A percentile compares a stretch with the other conserved stretches of the same genome.
Conservation (phyloP, 2,329 filamentous ascomycete genomes). For the Talaromyces atroroseus region DNA sequence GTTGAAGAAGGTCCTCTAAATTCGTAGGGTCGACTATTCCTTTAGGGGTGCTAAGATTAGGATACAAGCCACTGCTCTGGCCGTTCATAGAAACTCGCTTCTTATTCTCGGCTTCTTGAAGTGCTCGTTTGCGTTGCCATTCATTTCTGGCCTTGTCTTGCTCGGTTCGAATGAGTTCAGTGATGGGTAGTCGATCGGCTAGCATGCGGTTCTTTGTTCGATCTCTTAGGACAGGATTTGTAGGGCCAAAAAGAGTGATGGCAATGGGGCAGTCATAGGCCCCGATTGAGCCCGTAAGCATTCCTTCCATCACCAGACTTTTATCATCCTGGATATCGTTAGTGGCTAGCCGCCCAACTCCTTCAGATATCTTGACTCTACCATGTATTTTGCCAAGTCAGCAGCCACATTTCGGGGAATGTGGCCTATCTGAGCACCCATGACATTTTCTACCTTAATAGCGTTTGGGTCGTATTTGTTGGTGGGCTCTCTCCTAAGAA, state of each 20-base stretch:
- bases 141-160: constrained; percentile 44
- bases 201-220: constrained; percentile 59
- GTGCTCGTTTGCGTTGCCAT: constrained; percentile 44
- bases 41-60: constrained; percentile 32
- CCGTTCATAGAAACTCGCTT: constrained; percentile 19
- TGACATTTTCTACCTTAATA: constrained; percentile 72
- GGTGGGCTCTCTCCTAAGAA: constrained; percentile 58
- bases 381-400: constrained; percentile 70
- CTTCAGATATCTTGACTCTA: constrained; percentile 28
- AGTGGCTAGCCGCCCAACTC: not conserved
- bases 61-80: constrained; percentile 20
- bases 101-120: constrained; percentile 34
- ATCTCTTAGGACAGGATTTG: constrained; percentile 48
- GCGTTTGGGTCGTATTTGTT: constrained; percentile 72
- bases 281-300: constrained; percentile 61
- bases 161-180: constrained; percentile 50
- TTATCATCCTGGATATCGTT: constrained; percentile 45
- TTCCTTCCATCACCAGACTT: constrained; percentile 61
- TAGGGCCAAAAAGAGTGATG: constrained; percentile 64
- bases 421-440: constrained; percentile 71
- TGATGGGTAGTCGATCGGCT: constrained; percentile 56
- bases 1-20: constrained; percentile 59
- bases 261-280: constrained; percentile 67
- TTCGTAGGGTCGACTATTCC: constrained; percentile 32
- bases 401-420: constrained; percentile 60